A percentile compares a stretch with the other conserved stretches of the same genome.
Evolutionary conservation across 805 yeast species (phyloP).

Genomic region (Monosporozyma servazzii): DNA sequence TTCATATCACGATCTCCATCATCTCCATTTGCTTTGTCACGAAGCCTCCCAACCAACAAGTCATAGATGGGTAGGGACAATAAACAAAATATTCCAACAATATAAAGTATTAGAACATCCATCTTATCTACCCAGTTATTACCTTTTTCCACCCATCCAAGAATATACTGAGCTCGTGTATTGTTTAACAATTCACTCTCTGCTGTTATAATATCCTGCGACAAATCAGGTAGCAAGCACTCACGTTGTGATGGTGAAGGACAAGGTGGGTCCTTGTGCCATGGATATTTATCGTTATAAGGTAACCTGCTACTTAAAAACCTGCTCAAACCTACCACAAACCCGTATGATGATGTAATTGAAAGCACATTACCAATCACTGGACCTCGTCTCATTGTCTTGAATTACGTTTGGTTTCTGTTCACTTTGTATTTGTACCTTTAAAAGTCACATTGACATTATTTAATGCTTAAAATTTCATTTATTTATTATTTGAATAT

Average conservation of each 20-base stretch:
- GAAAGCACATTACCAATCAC: slow-evolving; percentile 11
- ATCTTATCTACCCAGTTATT: slow-evolving; percentile 1
- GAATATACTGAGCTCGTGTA: background rate
- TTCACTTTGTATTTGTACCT: background rate
- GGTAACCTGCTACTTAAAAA: slow-evolving; percentile 8
- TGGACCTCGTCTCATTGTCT: slow-evolving; percentile 14
- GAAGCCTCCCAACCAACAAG: background rate
- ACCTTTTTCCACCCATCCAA: background rate
- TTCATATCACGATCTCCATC: background rate
- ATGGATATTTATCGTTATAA: background rate
- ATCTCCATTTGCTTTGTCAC: background rate
- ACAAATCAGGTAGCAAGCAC: background rate
- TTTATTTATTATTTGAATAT: background rate
- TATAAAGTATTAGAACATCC: background rate
- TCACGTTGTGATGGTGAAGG: background rate
- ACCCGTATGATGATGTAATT: slow-evolving; percentile 12
- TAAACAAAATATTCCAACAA: background rate
- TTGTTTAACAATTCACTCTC: background rate
- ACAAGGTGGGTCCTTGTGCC: slow-evolving; percentile 5
- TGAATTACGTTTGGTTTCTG: background rate
- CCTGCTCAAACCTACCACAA: slow-evolving; percentile 10
- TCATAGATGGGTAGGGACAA: background rate
- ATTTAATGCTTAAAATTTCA: background rate
- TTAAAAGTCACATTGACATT: background rate
- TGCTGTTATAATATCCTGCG: background rate